Conservation (phyloP, 1,284 basidiomycete genomes). For the Malassezia pachydermatis region DNA sequence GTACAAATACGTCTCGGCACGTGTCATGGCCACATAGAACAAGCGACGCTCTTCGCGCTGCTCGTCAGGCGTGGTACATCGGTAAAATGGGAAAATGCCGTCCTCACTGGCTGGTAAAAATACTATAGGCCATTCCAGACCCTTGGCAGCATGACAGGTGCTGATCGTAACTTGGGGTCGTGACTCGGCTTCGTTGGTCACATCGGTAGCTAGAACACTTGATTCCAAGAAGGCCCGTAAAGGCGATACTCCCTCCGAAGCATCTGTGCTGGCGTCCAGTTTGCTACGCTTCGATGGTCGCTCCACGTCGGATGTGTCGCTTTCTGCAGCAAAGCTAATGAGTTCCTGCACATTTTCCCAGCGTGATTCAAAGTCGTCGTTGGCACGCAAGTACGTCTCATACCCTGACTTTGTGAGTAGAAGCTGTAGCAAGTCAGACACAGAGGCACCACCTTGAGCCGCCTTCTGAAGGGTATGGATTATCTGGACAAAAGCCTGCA, state of each 20-base stretch:
- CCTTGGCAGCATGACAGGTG: constrained; percentile 82
- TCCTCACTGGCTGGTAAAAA: constrained; percentile 59
- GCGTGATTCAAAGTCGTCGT: constrained; percentile 62
- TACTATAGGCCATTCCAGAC: constrained; percentile 81
- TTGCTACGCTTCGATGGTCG: neutral
- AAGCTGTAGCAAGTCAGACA: constrained; percentile 59
- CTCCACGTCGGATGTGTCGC: neutral
- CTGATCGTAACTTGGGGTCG: constrained; percentile 61
- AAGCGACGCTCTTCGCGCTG: constrained; percentile 71
- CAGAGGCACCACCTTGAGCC: constrained; percentile 57
- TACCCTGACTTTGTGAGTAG: constrained; percentile 60
- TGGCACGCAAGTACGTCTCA: constrained; percentile 59
- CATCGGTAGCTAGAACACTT: constrained; percentile 74
- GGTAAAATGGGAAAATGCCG: constrained; percentile 68
- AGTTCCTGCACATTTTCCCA: constrained; percentile 82
- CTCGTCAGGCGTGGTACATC: constrained; percentile 57
- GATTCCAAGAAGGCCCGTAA: constrained; percentile 71
- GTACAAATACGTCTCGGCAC: constrained; percentile 68
- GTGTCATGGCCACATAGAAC: constrained; percentile 80
- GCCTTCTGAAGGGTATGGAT: constrained; percentile 56
- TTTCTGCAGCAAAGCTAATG: constrained; percentile 46
- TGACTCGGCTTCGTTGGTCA: constrained; percentile 49
- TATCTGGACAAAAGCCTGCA: constrained; percentile 57
- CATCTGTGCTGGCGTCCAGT: neutral
- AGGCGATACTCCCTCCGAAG: constrained; percentile 46